Evolutionary conservation across 768 basidiomycete species (phyloP).

Genomic region (Dendrothele bispora): DNA sequence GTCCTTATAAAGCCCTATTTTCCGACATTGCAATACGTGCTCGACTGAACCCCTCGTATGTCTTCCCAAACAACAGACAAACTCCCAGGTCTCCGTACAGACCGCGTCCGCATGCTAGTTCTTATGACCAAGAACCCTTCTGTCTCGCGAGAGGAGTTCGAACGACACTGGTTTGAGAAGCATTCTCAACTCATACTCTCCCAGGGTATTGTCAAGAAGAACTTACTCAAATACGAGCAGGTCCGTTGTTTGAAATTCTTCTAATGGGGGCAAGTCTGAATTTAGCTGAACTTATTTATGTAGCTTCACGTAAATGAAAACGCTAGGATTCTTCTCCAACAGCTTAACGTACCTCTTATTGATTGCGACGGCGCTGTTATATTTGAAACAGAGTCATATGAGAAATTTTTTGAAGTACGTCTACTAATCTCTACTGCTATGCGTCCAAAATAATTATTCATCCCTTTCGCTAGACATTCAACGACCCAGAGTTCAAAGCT

Average conservation of each 20-base stretch:
- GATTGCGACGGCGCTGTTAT: slow-evolving; percentile 28
- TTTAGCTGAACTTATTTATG: not conserved
- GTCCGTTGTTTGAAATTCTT: slow-evolving; percentile 12
- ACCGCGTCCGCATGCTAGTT: slow-evolving; percentile 28
- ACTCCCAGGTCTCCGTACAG: too few relatives aligned
- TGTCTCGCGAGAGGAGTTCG: slow-evolving; percentile 29
- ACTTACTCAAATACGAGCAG: slow-evolving; percentile 35
- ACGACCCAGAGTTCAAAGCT: not conserved
- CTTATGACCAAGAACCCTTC: slow-evolving; percentile 25
- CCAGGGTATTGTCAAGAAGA: slow-evolving; percentile 29
- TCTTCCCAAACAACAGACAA: too few relatives aligned
- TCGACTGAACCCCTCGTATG: too few relatives aligned
- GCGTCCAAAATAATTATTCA: not conserved
- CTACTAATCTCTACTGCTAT: slow-evolving; percentile 6
- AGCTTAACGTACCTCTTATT: slow-evolving; percentile 16
- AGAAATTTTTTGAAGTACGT: slow-evolving; percentile 28
- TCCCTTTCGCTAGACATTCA: not conserved
- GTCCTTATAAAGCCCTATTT: too few relatives aligned
- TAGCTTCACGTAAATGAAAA: slow-evolving; percentile 22
- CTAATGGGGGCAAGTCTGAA: not conserved
- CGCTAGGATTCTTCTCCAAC: not conserved
- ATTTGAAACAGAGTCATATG: slow-evolving; percentile 32
- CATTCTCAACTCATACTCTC: slow-evolving; percentile 28
- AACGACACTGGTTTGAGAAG: slow-evolving; percentile 26
- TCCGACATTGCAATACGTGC: too few relatives aligned